Conservation (phyloP, 495 filamentous ascomycete species). For the Aspergillus nidulans region DNA sequence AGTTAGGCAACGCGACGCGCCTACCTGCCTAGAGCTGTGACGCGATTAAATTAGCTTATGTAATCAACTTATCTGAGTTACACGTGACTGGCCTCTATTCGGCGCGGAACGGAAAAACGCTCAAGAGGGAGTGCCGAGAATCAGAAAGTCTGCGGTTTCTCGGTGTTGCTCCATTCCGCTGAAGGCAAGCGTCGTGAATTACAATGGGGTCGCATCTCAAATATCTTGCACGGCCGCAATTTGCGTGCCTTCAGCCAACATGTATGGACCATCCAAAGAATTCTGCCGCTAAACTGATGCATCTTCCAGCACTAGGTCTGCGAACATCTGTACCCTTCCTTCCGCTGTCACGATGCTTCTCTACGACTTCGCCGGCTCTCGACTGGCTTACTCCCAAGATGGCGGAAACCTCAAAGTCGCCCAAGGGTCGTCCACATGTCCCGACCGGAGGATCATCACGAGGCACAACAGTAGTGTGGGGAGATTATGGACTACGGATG, state of each 20-base stretch:
- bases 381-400: conserved; percentile 81
- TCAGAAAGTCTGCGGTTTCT: conserved; percentile 17
- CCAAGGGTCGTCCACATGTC: conserved; percentile 84
- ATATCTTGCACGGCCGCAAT: conserved; percentile 36
- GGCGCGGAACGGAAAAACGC: conserved; percentile 20
- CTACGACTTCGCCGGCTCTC: conserved; percentile 57
- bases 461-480: conserved; percentile 94
- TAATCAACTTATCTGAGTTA: conserved; percentile 21
- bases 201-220: conserved; percentile 37
- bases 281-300: conserved; percentile 21
- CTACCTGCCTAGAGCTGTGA: conserved; percentile 28
- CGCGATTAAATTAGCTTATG: conserved; percentile 33
- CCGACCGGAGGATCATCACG: conserved; percentile 85
- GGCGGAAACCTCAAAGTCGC: conserved; percentile 73
- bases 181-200: conserved; percentile 14
- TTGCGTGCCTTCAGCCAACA: conserved; percentile 32
- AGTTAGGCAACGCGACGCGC: conserved; percentile 30
- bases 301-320: conserved; percentile 23
- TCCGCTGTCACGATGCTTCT: conserved; percentile 59
- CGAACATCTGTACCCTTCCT: conserved; percentile 29
- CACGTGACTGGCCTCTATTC: conserved; percentile 24
- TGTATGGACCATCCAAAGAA: conserved; percentile 24
- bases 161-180: conserved; percentile 4
- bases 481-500: conserved; percentile 93
- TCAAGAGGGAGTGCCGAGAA: conserved; percentile 31